Evolutionary conservation across 495 filamentous ascomycete genomes (phyloP), one percentile per base, ranked within the genome.

Genomic region (Penicillium alfredii): DNA sequence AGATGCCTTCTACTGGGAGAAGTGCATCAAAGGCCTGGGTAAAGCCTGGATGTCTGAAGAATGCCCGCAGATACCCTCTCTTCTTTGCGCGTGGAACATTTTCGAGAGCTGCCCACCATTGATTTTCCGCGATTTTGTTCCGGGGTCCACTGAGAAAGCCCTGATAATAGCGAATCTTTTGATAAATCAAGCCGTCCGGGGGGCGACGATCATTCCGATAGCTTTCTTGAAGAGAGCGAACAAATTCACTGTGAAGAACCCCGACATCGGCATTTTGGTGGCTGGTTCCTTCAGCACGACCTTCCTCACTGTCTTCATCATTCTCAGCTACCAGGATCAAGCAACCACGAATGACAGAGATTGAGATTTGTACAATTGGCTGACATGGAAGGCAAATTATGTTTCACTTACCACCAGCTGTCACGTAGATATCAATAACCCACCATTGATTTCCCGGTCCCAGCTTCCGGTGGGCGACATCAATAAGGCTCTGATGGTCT

Each of bases 371-470:
- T n/a, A n/a, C n/a, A n/a, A n/a, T n/a, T n/a, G n/a, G n/a, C n/a
- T n/a, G n/a, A n/a, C n/a, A n/a, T n/a, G n/a, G n/a, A n/a, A n/a
- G n/a, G n/a, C n/a, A n/a, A n/a, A n/a, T n/a, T n/a, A 23, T 9
- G 21, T 23, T 23, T 23, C 6, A 23, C 21, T 23, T 9, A 23
- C 21, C 9, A 9, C 5, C 5, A 23, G 6, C 30, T 16, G 30
- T 38, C 15, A 47, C 45, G 9, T 47, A 47, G 10, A 47, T 30
- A 39, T 47, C 45, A 6, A 25, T 35, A 17, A 47, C 33, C 45
- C 45, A 47, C 39, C 35, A 47, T 20, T 38, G 35, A 26, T 39
- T 34, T 8, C 20, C 12, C 1, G 8, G 11, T 11, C 23, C 24
- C 9, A 42, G 38, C 20, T 18, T 8, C 1, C 20, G 12, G 4